Conservation (phyloP, 148 eudicot genomes). For the Rhododendron ferrugineum region DNA sequence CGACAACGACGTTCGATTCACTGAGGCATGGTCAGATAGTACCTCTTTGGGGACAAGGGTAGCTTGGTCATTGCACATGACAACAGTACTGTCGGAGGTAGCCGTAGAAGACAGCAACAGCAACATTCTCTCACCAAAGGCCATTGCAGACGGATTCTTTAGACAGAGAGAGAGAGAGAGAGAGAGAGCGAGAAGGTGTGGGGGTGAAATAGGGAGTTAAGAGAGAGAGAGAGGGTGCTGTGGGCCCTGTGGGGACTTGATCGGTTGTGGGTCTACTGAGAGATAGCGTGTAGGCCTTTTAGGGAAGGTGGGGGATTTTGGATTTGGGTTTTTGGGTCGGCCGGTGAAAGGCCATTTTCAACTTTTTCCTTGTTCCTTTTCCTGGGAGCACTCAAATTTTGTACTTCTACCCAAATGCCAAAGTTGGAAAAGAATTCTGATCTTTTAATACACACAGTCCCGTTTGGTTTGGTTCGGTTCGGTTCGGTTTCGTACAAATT, state of each 20-base stretch:
- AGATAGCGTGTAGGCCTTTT: too few relatives aligned
- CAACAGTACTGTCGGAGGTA: neutral
- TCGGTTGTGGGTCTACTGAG: neutral
- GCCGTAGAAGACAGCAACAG: neutral
- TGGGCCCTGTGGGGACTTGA: neutral
- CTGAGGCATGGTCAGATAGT: slow-evolving; percentile 9
- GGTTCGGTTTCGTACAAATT: too few relatives aligned
- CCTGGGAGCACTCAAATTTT: too few relatives aligned
- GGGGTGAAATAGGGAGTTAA: neutral
- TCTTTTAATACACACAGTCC: too few relatives aligned
- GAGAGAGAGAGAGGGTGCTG: neutral
- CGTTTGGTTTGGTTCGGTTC: too few relatives aligned
- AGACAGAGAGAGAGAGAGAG: neutral
- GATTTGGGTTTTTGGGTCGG: slow-evolving; percentile 11
- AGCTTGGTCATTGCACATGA: slow-evolving; percentile 22
- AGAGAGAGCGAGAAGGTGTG: neutral
- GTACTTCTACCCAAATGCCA: too few relatives aligned
- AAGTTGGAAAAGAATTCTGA: too few relatives aligned
- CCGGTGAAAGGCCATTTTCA: slow-evolving; percentile 22
- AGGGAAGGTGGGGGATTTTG: neutral
- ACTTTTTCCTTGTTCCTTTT: neutral
- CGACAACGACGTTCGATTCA: slow-evolving; percentile 23
- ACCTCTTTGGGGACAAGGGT: slow-evolving; percentile 17
- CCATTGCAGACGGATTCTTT: neutral
- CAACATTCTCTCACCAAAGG: neutral